Evolutionary conservation across 176 grass and related monocot genomes (phyloP).

Genomic region (Juncus effusus): DNA sequence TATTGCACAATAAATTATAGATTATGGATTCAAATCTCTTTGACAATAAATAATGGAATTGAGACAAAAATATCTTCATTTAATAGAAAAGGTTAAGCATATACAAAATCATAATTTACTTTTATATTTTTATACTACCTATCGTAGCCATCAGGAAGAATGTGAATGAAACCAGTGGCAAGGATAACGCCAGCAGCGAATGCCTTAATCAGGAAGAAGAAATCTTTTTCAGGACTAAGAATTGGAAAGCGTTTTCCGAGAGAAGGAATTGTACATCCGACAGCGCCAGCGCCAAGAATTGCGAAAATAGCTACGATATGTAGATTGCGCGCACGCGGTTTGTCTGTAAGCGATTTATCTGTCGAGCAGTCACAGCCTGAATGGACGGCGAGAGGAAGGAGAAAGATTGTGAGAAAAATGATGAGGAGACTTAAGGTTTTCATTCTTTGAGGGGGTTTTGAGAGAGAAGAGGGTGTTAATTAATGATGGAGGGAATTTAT

Average conservation of each 20-base stretch:
- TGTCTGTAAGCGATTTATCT: not conserved
- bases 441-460: too few relatives aligned
- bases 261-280: constrained; percentile 15
- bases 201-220: constrained; percentile 23
- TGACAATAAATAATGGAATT: too few relatives aligned
- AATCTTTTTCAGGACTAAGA: constrained; percentile 5
- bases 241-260: constrained; percentile 1
- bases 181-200: constrained; percentile 23
- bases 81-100: too few relatives aligned
- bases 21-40: too few relatives aligned
- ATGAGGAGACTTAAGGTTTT: too few relatives aligned
- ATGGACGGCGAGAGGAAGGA: constrained; percentile 4
- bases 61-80: too few relatives aligned
- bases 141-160: constrained; percentile 8
- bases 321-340: not conserved
- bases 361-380: not conserved
- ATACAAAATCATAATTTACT: too few relatives aligned
- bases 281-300: not conserved
- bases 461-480: too few relatives aligned
- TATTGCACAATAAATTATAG: too few relatives aligned
- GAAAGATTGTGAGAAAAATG: not conserved
- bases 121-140: too few relatives aligned
- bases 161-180: constrained; percentile 26
- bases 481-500: too few relatives aligned
- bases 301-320: constrained; percentile 14